These are phyloP conservation scores for Blastocystis sp. DNA, from an alignment of 352 stramenopile genomes.

Conservation along the genomic window DNA sequence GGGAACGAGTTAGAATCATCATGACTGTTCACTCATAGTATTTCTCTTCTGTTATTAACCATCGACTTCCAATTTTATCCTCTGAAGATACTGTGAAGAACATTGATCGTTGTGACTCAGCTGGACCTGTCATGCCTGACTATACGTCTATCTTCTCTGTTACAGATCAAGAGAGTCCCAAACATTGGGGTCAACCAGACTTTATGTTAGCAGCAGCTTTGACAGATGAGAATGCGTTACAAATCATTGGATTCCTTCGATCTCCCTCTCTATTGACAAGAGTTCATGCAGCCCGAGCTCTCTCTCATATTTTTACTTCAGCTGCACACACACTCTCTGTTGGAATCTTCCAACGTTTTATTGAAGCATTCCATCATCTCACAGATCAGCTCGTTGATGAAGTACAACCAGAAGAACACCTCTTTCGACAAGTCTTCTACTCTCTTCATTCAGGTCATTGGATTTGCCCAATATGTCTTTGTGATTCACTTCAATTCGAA, in stretches of 20 bases:
- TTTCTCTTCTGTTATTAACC: background rate
- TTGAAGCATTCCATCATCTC: background rate
- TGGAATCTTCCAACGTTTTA: background rate
- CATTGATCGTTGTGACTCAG: background rate
- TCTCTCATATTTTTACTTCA: conserved; percentile 8
- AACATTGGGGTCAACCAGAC: conserved; percentile 24
- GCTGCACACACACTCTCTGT: background rate
- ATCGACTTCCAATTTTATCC: background rate
- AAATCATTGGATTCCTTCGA: background rate
- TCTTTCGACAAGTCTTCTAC: conserved; percentile 37
- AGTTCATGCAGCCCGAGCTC: background rate
- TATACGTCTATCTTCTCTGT: background rate
- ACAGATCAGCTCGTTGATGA: background rate
- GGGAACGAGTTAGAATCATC: background rate
- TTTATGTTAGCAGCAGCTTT: background rate
- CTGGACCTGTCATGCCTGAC: background rate
- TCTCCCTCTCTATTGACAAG: background rate
- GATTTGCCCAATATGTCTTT: conserved; percentile 43
- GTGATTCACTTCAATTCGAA: background rate
- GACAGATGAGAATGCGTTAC: background rate
- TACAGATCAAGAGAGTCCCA: background rate
- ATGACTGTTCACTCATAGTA: background rate
- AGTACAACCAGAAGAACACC: background rate
- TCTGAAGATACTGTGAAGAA: background rate
- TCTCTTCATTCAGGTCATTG: background rate